Base-by-base conservation (phyloP, 148 eudicot species). In the Vaccinium vitisidaea region DNA sequence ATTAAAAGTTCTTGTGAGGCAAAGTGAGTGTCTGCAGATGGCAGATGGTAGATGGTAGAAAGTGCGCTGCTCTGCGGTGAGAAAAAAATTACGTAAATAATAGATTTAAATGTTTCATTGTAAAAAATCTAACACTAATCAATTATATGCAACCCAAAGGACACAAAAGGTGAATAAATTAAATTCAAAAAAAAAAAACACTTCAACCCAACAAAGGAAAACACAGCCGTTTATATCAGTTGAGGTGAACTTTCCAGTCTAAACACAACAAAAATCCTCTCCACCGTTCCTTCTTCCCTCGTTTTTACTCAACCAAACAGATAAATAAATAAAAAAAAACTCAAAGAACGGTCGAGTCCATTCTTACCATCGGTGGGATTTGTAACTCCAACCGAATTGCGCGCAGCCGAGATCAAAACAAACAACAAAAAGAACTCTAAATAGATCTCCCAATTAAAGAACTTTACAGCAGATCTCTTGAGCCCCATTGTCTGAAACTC, bases 361-460 rank as follows among this genome's bases (percentile, higher is more conserved):
- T 76, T 27, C 86, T 91, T 85, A 95, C 98, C 97, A 86, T 95
- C 98, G 55, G 39, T 81, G 19, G 89, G 85, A 89, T 92, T 91
- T 23, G 98, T 95, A 32, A 16, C 13, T 54, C 90, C 98, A 59
- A 2, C 83, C 50, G 69, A 88, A 90, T 82, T 81, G 8, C 52
- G 58, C n/a, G 89, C 88, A 46, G 77, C 43, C 83, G 77, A 83
- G 79, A 91, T 53, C 86, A 82, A 85, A 80, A 88, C 55, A 88
- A 90, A 55, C 82, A 84, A 84, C 78, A 90, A 6, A 27, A 88
- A 77, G 84, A 82, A 75, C 50, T 86, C 32, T 43, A 80, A 74
- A 82, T 80, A 82, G 83, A 90, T 86, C 88, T 86, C 87, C 80
- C 77, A 82, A 75, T 46, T 83, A 65, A 77, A 63, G 83, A 54